Evolutionary conservation across 345 rosid genomes (phyloP), one percentile per base, ranked within the genome.

Genomic region (Gossypium longicalyx): DNA sequence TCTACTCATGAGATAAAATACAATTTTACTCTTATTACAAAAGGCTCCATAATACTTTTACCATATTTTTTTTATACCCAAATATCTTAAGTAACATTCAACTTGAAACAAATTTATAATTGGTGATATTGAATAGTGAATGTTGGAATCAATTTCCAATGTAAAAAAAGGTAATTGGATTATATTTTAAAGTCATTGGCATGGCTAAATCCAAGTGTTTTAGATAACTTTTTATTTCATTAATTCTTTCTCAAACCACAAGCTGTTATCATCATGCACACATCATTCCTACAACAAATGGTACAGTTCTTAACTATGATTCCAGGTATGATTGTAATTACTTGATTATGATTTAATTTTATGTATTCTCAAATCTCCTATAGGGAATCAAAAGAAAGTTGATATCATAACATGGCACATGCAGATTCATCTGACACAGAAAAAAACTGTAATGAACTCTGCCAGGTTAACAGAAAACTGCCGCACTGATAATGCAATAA

Each of bases 391-490:
- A 22, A 72, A 43, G 75, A n/a, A 72, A 19, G 34, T 52, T 71
- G 61, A 53, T 51, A 74, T 75, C 75, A 79, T 70, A 62, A 2
- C 47, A 29, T 56, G 54, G 29, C 82, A 79, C 76, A 56, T 70
- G 76, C 72, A 51, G 48, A 25, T 38, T 41, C 43, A 74, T 25
- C 49, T 61, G 78, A 25, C 67, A 74, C 41, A 5, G 45, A 27
- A 34, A 60, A 43, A 63, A 74, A 74, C 22, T 57, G 72, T 29
- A 70, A 63, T 29, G 23, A 74, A 59, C 34, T n/a, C 52, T 61
- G 81, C 77, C 77, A 74, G 67, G 67, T 72, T 75, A 72, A 77
- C 77, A 72, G 78, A 63, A 74, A 77, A 73, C 81, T 8, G 78
- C 72, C 54, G 25, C 58, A 3, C 47, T 45, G 78, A 70, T 19